phyloP scores from a whole-genome alignment of 2,329 filamentous ascomycete genomes.

The Acrodontium crateriforme region DNA sequence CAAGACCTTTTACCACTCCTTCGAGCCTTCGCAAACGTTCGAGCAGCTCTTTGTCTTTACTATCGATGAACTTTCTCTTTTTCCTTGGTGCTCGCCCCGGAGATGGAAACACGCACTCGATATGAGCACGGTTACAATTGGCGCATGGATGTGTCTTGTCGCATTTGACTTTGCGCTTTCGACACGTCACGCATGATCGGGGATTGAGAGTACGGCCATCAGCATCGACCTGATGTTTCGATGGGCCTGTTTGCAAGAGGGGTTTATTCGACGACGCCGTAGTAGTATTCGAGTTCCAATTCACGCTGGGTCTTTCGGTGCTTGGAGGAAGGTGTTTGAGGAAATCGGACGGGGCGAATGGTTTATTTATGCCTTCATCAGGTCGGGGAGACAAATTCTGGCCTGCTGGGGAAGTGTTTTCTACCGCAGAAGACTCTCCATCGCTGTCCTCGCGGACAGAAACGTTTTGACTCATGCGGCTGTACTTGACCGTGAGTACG shows the following conservation, averaged over 20 bases:
- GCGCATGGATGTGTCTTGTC: constrained; percentile 65
- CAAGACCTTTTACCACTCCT: constrained; percentile 54
- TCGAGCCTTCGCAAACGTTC: constrained; percentile 60
- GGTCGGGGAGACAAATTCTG: no score
- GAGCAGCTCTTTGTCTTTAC: constrained; percentile 47
- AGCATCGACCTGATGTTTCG: constrained; percentile 15
- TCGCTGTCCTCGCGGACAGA: no score
- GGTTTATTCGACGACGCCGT: no score
- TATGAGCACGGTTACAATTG: constrained; percentile 57
- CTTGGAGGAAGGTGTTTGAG: no score
- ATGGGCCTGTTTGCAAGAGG: neutral
- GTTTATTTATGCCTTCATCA: no score
- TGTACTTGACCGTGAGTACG: no score
- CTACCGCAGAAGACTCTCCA: no score
- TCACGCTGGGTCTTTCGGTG: no score
- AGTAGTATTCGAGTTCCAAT: no score
- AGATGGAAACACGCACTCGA: constrained; percentile 60
- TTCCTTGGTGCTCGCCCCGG: constrained; percentile 60
- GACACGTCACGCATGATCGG: constrained; percentile 38
- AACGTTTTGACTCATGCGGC: no score
- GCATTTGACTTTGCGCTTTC: constrained; percentile 57
- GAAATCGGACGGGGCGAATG: no score
- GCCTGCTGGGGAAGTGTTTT: no score
- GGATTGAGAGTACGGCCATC: constrained; percentile 24
- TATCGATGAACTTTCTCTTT: constrained; percentile 50